phyloP scores from a whole-genome alignment of 148 eudicot species.

The Diospyros kaki region DNA sequence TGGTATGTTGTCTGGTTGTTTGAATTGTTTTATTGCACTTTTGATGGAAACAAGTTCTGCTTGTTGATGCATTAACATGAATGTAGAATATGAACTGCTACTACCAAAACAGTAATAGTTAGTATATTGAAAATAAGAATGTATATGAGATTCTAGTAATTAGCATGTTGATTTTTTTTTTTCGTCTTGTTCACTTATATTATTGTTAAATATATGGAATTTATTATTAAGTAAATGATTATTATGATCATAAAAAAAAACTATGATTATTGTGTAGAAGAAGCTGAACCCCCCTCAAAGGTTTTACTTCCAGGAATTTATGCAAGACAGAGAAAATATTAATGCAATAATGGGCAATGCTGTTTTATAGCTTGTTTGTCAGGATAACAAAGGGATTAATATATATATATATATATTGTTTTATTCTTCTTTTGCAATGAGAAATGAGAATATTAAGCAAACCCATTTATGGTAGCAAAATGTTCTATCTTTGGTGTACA shows the following conservation, averaged over 20 bases:
- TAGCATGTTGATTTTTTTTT: not conserved
- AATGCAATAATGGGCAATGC: not conserved
- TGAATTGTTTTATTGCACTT: not conserved
- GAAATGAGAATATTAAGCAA: not conserved
- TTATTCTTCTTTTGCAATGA: not conserved
- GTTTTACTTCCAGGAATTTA: no score
- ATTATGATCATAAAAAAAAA: no score
- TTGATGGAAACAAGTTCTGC: not conserved
- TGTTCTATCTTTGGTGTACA: not conserved
- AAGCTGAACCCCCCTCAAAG: not conserved
- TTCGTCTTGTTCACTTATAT: not conserved
- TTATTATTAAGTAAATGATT: not conserved
- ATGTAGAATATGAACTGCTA: not conserved
- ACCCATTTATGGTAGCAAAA: not conserved
- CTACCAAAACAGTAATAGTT: no score
- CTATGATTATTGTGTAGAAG: not conserved
- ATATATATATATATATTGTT: not conserved
- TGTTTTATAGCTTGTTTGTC: not conserved
- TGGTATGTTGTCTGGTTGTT: constrained; percentile 50
- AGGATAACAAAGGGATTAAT: no score
- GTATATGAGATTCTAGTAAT: not conserved
- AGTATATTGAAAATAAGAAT: no score
- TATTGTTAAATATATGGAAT: not conserved
- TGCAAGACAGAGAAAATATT: not conserved
- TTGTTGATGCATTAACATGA: not conserved